A percentile compares a stretch with the other conserved stretches of the same genome.
These are phyloP conservation scores for Fusarium decemcellulare DNA, from an alignment of 2,329 filamentous ascomycete genomes.

Conservation along the genomic window DNA sequence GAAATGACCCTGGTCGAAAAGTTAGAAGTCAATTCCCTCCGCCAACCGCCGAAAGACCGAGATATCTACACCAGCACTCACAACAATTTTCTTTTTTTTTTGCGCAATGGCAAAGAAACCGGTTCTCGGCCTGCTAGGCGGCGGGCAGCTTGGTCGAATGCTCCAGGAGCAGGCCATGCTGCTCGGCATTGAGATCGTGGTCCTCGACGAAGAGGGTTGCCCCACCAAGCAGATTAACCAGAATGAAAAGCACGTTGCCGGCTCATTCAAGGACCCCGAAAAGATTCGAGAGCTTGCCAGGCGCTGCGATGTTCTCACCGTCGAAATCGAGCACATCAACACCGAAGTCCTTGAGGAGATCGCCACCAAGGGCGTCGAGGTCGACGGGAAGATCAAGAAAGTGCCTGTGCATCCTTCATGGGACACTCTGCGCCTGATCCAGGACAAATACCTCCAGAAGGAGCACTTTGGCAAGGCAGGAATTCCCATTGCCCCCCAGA, in stretches of 20 bases:
- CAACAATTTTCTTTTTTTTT: background rate
- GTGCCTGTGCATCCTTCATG: slow-evolving; percentile 84
- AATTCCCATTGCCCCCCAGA: slow-evolving; percentile 81
- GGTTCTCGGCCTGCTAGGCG: slow-evolving; percentile 66
- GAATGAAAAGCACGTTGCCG: slow-evolving; percentile 81
- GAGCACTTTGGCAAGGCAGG: slow-evolving; percentile 78
- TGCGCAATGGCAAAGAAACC: background rate
- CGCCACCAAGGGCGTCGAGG: slow-evolving; percentile 70
- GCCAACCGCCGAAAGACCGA: background rate
- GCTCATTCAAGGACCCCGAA: slow-evolving; percentile 88
- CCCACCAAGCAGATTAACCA: slow-evolving; percentile 90
- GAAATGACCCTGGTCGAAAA: slow-evolving; percentile 1
- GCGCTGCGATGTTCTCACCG: slow-evolving; percentile 84
- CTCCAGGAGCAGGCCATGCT: slow-evolving; percentile 85
- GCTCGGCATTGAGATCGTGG: slow-evolving; percentile 82
- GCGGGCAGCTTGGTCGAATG: slow-evolving; percentile 92
- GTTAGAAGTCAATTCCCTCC: slow-evolving; percentile 3
- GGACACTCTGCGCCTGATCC: slow-evolving; percentile 88
- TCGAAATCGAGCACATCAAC: slow-evolving; percentile 96
- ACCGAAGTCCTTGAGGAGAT: slow-evolving; percentile 92
- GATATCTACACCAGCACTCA: background rate
- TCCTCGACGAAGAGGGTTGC: slow-evolving; percentile 82
- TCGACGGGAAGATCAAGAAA: slow-evolving; percentile 57
- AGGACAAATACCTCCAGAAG: slow-evolving; percentile 95
- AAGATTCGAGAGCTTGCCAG: slow-evolving; percentile 86